A percentile compares a stretch with the other conserved stretches of the same genome.
phyloP scores from a whole-genome alignment of 2,329 filamentous ascomycete genomes.

The Mariannaea sp. region DNA sequence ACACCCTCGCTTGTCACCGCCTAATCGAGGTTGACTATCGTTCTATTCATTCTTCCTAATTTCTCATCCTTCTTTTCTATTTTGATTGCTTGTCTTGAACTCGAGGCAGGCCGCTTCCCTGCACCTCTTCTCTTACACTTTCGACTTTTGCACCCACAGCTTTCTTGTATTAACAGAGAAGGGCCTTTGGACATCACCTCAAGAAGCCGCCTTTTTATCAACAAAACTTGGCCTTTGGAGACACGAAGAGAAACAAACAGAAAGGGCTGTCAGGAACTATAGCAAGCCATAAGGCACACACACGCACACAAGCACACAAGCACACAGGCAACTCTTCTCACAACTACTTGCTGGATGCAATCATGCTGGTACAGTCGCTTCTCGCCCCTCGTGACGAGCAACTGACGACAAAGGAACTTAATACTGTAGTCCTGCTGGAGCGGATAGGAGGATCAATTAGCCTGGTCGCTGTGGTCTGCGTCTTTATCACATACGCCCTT shows the following conservation, averaged over 20 bases:
- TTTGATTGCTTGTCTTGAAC: background rate
- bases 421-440: constrained; percentile 54
- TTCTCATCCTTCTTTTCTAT: background rate
- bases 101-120: too few relatives aligned
- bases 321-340: too few relatives aligned
- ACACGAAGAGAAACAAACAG: too few relatives aligned
- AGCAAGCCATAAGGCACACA: too few relatives aligned
- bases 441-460: constrained; percentile 59
- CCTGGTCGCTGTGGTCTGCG: constrained; percentile 54
- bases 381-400: constrained; percentile 32
- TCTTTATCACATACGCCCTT: constrained; percentile 57
- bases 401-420: constrained; percentile 45
- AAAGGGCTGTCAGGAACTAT: too few relatives aligned
- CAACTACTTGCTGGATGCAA: constrained; percentile 4
- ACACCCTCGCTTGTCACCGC: background rate
- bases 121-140: background rate
- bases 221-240: too few relatives aligned
- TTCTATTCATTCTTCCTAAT: background rate
- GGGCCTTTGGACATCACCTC: too few relatives aligned
- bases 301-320: too few relatives aligned
- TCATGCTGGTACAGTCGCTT: constrained; percentile 21
- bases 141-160: too few relatives aligned
- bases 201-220: too few relatives aligned
- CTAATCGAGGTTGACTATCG: background rate
- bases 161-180: too few relatives aligned